Base-by-base conservation (phyloP, 306 rosid species). In the Lathyrus tuberosus region DNA sequence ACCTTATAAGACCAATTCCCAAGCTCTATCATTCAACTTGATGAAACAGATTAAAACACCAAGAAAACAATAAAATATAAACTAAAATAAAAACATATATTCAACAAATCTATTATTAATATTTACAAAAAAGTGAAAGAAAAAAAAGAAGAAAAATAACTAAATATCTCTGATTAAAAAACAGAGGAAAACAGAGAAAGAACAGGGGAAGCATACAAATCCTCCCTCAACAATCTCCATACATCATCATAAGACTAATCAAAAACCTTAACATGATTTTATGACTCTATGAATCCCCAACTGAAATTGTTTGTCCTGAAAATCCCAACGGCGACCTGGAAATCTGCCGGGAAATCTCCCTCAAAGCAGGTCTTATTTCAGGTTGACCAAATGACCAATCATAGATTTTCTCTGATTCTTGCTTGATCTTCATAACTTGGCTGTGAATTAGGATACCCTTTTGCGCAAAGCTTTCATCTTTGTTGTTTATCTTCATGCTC, bases 311-410 rank as follows among this genome's bases (percentile, higher is more conserved):
- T 43, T 67, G 56, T 72, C 82, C 58, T 17, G 96, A 87, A 9
- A 70, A 75, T 12, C 98, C 98, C 66, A 92, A 73, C 71, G 95
- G 98, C 6, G 98, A 92, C 20, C 92, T 86, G 10, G 96, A 86
- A 61, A 84, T 67, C 70, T 70, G 95, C 53, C 89, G 81, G 30
- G 72, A 54, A 1, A 87, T 70, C 20, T 85, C 93, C 47, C 85
- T 68, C 20, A 86, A 77, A 46, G 67, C 84, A 4, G 80, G 84
- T 76, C 82, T 84, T 17, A 84, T 67, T 86, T 91, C 90, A 1
- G 87, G 83, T 63, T 88, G 79, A 2, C 74, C 87, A 6, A 87
- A 80, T 35, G 79, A 53, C 95, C 80, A 76, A 30, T 91, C 97
- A 8, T 63, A 26, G 7, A 77, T 54, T 31, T 85, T 78, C 76